These are phyloP conservation scores for Ogataea corticis DNA, from an alignment of 805 yeast genomes.

Conservation along the genomic window DNA sequence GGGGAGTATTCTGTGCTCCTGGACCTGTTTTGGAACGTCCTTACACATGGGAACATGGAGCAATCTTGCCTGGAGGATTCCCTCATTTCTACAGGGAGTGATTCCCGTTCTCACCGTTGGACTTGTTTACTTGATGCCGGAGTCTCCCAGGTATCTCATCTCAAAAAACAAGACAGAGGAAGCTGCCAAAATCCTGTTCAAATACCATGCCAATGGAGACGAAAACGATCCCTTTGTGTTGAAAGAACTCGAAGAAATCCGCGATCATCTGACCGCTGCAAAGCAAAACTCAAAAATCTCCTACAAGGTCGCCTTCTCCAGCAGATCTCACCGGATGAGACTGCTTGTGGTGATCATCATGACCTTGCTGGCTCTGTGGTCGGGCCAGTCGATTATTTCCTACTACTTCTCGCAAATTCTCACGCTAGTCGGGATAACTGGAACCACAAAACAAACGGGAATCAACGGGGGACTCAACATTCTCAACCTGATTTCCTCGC, in stretches of 20 bases:
- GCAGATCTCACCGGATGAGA: conserved; percentile 37
- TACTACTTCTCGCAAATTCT: conserved; percentile 46
- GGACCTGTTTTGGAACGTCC: conserved; percentile 46
- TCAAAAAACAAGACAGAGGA: conserved; percentile 35
- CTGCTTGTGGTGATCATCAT: conserved; percentile 29
- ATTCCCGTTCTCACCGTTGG: conserved; percentile 42
- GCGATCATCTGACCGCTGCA: conserved; percentile 24
- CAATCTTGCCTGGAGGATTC: conserved; percentile 50
- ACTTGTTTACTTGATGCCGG: conserved; percentile 38
- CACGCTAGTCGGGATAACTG: conserved; percentile 52
- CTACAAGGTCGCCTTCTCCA: conserved; percentile 22
- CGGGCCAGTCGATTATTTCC: conserved; percentile 46
- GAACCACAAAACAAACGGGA: conserved; percentile 41
- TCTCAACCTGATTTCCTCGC: conserved; percentile 41
- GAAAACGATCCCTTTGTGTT: conserved; percentile 22
- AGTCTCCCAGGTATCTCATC: conserved; percentile 39
- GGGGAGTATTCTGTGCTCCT: conserved; percentile 46
- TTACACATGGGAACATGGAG: conserved; percentile 32
- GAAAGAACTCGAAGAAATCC: conserved; percentile 30
- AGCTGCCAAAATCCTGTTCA: conserved; percentile 35
- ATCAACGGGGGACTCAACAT: conserved; percentile 51
- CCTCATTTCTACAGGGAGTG: conserved; percentile 48
- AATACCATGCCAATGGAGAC: conserved; percentile 37
- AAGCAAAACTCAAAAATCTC: conserved; percentile 35
- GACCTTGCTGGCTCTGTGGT: conserved; percentile 36